phyloP scores from a whole-genome alignment of 1,139 yeast species.

The Lodderomyces parapsilosis region DNA sequence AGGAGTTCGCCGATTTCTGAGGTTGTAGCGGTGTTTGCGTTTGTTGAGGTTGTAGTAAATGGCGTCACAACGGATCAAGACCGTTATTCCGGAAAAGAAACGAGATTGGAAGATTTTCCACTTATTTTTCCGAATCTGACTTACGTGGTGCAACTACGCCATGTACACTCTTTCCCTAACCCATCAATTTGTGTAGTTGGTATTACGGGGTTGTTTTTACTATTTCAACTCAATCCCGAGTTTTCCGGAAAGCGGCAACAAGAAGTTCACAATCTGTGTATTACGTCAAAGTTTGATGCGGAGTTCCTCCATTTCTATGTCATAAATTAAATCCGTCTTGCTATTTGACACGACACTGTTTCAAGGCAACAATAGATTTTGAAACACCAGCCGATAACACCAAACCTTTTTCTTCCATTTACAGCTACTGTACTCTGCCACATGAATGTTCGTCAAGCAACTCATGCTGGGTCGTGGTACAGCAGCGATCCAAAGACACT shows the following conservation, averaged over 20 bases:
- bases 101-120: neutral
- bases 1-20: no score
- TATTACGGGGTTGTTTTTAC: no score
- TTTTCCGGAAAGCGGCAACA: no score
- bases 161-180: no score
- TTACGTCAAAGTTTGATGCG: no score
- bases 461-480: slow-evolving; percentile 94
- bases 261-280: no score
- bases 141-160: no score
- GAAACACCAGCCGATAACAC: neutral
- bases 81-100: neutral
- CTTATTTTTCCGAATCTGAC: neutral
- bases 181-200: no score
- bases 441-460: slow-evolving; percentile 51
- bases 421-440: neutral
- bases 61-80: no score
- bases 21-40: no score
- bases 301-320: neutral
- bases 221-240: no score
- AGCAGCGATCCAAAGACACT: slow-evolving; percentile 43
- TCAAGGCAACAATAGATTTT: neutral
- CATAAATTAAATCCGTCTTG: neutral
- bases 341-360: neutral
- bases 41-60: no score
- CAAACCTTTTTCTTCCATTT: neutral